A percentile compares a stretch with the other conserved stretches of the same genome.
Conservation (phyloP, 164 flowering plant species). For the Kingdonia uniflora region DNA sequence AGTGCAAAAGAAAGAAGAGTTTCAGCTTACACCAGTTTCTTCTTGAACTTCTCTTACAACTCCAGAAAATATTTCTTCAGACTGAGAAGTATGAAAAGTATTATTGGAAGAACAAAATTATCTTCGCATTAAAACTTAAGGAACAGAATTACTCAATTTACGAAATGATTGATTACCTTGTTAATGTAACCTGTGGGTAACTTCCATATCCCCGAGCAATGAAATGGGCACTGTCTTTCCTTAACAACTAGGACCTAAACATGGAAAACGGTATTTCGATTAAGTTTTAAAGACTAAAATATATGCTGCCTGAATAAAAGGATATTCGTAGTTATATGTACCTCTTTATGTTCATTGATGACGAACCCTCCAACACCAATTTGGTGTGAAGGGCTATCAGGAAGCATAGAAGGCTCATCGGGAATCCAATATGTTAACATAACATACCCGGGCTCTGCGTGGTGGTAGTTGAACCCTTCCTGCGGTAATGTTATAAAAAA, state of each 20-base stretch:
- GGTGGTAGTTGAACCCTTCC: constrained; percentile 62
- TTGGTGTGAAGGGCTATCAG: constrained; percentile 50
- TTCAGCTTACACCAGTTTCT: constrained; percentile 59
- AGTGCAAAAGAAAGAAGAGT: background rate
- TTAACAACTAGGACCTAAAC: constrained; percentile 48
- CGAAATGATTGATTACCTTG: constrained; percentile 28
- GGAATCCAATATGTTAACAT: constrained; percentile 65
- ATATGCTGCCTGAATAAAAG: too few species aligned
- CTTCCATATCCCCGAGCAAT: constrained; percentile 52
- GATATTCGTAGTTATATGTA: constrained; percentile 3
- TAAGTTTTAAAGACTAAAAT: too few species aligned
- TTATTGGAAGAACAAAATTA: background rate
- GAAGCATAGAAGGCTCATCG: constrained; percentile 41
- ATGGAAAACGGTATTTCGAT: too few species aligned
- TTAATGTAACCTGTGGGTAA: constrained; percentile 56
- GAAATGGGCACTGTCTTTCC: constrained; percentile 49
- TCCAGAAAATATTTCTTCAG: constrained; percentile 54
- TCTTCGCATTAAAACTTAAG: background rate
- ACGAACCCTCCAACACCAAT: constrained; percentile 54
- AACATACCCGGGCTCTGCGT: constrained; percentile 53
- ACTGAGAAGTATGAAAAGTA: constrained; percentile 23
- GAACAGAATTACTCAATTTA: background rate
- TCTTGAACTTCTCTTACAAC: constrained; percentile 62
- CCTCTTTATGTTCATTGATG: constrained; percentile 44
- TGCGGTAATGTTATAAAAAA: constrained; percentile 10